Evolutionary conservation across 2,329 filamentous ascomycete genomes (phyloP), one percentile per base, ranked within the genome.

Genomic region (Cytospora piceicola): DNA sequence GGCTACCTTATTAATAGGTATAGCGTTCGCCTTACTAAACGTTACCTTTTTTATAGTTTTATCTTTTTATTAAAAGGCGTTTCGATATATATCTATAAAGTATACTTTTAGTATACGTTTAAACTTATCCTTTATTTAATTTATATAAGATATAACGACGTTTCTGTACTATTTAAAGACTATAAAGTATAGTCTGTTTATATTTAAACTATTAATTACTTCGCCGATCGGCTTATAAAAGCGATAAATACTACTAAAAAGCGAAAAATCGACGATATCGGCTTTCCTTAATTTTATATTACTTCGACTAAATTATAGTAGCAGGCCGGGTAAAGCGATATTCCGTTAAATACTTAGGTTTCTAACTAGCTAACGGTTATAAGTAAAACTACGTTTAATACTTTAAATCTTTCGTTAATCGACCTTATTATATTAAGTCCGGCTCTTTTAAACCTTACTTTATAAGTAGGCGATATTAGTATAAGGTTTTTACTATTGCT

Each of bases 401-500:
- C 20, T 17, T 36, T 56, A 14, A 32, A 56, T 27, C 54, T 56
- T 20, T 56, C 54, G n/a, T 7, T 56, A 20, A 36, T 56, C n/a
- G n/a, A 56, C 54, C 54, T 20, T 24, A 22, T 11, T 15, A 36
- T 56, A 34, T 34, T 55, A 24, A 17, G 17, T 20, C 29, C 29
- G 4, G 7, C 29, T n/a, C 53, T 55, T n/a, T 34, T n/a, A n/a
- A 11, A 32, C 54, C 20, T 30, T 22, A 22, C 15, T 34, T 15
- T 56, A n/a, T 4, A 36, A 11, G 14, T n/a, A 22, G 9, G 15
- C 6, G 20, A 56, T 24, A 32, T 22, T n/a, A 56, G 30, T 12
- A 34, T 17, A 56, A 3, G 15, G 54, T 24, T 7, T 22, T n/a
- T 14, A 11, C 54, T 36, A 24, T 36, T n/a, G 22, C 30, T 17